A percentile compares a stretch with the other conserved stretches of the same genome.
phyloP scores from a whole-genome alignment of 1,284 basidiomycete species.

The Ceratobasidium sp. region DNA sequence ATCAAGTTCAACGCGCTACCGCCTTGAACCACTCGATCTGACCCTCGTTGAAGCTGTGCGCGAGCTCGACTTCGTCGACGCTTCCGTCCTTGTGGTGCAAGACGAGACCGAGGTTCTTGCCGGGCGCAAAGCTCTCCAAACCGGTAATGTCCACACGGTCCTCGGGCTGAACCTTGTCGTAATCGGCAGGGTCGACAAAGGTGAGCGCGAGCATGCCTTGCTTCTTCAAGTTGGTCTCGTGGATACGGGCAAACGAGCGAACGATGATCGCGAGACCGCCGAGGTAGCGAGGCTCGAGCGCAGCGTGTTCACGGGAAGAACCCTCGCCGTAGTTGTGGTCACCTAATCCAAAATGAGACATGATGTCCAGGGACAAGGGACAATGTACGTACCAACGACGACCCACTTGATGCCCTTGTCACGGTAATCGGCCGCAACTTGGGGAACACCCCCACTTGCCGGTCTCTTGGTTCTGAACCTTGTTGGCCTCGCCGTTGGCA shows the following conservation, averaged over 20 bases:
- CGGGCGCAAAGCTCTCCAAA: constrained; percentile 82
- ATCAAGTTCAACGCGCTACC: constrained; percentile 82
- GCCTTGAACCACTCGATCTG: constrained; percentile 97
- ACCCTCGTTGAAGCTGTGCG: constrained; percentile 86
- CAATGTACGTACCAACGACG: constrained; percentile 66
- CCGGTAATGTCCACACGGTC: constrained; percentile 88
- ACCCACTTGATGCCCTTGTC: constrained; percentile 94
- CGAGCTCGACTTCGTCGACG: constrained; percentile 73
- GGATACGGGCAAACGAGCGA: constrained; percentile 95
- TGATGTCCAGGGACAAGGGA: not conserved
- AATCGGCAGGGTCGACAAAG: constrained; percentile 87
- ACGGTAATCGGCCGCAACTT: constrained; percentile 87
- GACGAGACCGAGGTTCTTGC: constrained; percentile 83
- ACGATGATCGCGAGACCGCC: constrained; percentile 95
- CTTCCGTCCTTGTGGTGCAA: constrained; percentile 84
- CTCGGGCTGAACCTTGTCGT: constrained; percentile 83
- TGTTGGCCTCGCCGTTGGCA: constrained; percentile 96
- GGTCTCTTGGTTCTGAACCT: constrained; percentile 89
- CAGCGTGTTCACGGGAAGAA: constrained; percentile 97
- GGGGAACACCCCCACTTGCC: constrained; percentile 90
- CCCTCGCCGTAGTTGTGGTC: constrained; percentile 99
- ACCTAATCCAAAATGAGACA: constrained; percentile 50
- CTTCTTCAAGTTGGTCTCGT: constrained; percentile 99
- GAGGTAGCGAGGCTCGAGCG: constrained; percentile 96
- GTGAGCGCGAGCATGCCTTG: constrained; percentile 94